Evolutionary conservation across 1,139 yeast species (phyloP).

Genomic region (Lodderomyces metapsilosis): DNA sequence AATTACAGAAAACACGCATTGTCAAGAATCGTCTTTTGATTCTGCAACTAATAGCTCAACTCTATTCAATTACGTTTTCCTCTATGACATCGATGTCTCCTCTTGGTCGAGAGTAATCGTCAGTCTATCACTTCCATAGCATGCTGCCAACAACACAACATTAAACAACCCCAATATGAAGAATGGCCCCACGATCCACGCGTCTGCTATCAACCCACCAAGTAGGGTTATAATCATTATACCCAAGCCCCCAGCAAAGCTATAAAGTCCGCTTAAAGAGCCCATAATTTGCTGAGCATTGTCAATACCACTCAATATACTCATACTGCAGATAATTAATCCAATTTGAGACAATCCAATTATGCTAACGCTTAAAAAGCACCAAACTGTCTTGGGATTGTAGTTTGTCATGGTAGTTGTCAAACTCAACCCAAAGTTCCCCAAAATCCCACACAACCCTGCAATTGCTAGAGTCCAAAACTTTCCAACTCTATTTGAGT

Average conservation of each 20-base stretch:
- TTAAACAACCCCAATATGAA: conserved; percentile 51
- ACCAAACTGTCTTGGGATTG: conserved; percentile 34
- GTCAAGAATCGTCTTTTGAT: too few species aligned
- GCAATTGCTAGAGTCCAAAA: conserved; percentile 26
- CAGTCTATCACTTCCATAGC: background rate
- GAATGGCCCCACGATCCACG: conserved; percentile 61
- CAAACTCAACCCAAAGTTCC: conserved; percentile 32
- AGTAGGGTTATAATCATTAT: conserved; percentile 56
- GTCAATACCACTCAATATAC: conserved; percentile 33
- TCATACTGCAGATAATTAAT: conserved; percentile 51
- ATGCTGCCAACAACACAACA: conserved; percentile 9
- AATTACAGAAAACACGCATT: too few species aligned
- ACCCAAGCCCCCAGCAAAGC: conserved; percentile 70
- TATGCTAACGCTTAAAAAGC: conserved; percentile 33
- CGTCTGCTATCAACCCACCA: conserved; percentile 63
- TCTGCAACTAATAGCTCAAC: too few species aligned
- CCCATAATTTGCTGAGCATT: conserved; percentile 44
- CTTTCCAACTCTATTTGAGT: conserved; percentile 23
- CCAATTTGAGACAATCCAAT: conserved; percentile 55
- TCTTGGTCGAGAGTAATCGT: background rate
- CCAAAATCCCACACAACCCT: conserved; percentile 41
- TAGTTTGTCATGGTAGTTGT: conserved; percentile 16
- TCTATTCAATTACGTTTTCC: background rate
- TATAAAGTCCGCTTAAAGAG: conserved; percentile 65
- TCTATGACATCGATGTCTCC: background rate